phyloP scores from a whole-genome alignment of 108 stramenopile species.

The Discostella pseudostelligera region DNA sequence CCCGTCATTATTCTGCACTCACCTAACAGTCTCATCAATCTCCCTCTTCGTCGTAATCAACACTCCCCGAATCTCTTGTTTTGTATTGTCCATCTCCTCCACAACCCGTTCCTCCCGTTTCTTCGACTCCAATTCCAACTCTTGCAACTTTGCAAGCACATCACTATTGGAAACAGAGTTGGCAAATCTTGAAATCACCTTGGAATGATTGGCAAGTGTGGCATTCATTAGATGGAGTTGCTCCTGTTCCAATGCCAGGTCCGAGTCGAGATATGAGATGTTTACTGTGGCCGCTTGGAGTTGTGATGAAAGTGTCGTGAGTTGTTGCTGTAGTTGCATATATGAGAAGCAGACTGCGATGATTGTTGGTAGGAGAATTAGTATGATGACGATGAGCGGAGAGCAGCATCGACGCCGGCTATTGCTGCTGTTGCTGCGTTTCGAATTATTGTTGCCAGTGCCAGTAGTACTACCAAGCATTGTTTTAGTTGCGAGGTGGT shows the following conservation, averaged over 20 bases:
- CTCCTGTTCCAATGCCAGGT: background rate
- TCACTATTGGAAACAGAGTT: slow-evolving; percentile 78
- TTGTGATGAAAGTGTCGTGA: slow-evolving; percentile 18
- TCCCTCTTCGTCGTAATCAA: slow-evolving; percentile 18
- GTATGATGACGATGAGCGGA: slow-evolving; percentile 4
- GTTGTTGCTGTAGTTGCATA: slow-evolving; percentile 11
- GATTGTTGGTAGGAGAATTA: slow-evolving; percentile 19
- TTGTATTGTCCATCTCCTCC: slow-evolving; percentile 56
- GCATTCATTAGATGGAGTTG: slow-evolving; percentile 7
- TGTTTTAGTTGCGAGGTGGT: slow-evolving; percentile 3
- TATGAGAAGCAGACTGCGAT: slow-evolving; percentile 19
- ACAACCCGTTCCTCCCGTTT: slow-evolving; percentile 50
- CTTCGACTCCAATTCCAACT: slow-evolving; percentile 44
- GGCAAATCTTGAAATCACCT: slow-evolving; percentile 72
- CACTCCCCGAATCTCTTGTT: slow-evolving; percentile 33
- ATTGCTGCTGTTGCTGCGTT: no score
- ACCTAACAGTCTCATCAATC: slow-evolving; percentile 30
- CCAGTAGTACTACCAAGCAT: no score
- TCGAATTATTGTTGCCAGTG: background rate
- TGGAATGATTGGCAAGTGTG: slow-evolving; percentile 42
- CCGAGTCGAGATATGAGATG: slow-evolving; percentile 7
- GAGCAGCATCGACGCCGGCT: background rate
- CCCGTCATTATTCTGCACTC: background rate
- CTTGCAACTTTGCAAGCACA: slow-evolving; percentile 53
- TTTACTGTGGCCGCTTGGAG: slow-evolving; percentile 6